phyloP scores from a whole-genome alignment of 148 eudicot species.

The Dianthus caryophyllus region DNA sequence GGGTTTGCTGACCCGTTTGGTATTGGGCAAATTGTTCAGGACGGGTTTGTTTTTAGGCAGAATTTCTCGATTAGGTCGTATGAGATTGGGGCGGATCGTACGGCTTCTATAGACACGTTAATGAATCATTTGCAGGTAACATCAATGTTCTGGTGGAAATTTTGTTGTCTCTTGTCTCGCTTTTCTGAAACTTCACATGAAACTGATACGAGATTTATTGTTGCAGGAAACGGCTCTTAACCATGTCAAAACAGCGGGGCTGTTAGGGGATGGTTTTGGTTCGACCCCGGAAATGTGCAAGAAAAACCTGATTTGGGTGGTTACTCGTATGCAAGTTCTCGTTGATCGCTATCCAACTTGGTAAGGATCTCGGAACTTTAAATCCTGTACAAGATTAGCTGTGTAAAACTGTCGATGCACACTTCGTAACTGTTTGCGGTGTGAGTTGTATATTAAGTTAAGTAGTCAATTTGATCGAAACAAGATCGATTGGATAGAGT shows the following conservation, averaged over 20 bases:
- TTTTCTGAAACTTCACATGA: background rate
- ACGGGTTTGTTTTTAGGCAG: constrained; percentile 81
- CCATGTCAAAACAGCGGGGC: constrained; percentile 80
- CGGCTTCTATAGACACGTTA: constrained; percentile 92
- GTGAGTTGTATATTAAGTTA: background rate
- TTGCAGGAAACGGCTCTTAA: constrained; percentile 93
- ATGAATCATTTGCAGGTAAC: constrained; percentile 99
- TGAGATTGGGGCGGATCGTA: constrained; percentile 96
- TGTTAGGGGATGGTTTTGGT: constrained; percentile 91
- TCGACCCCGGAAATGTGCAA: constrained; percentile 96
- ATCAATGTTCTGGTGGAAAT: background rate
- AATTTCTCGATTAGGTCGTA: constrained; percentile 89
- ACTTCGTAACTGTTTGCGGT: background rate
- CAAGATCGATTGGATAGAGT: background rate
- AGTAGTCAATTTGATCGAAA: background rate
- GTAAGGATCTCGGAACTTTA: constrained; percentile 34
- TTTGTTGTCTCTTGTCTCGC: background rate
- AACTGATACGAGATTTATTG: constrained; percentile 15
- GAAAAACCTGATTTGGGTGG: constrained; percentile 89
- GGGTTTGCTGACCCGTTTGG: constrained; percentile 80
- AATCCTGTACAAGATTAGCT: background rate
- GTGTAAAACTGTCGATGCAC: background rate
- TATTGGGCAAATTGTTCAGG: constrained; percentile 75
- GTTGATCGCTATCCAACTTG: constrained; percentile 95
- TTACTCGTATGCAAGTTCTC: constrained; percentile 81